phyloP scores from a whole-genome alignment of 1,284 basidiomycete species.

The Sporisorium reilianum region DNA sequence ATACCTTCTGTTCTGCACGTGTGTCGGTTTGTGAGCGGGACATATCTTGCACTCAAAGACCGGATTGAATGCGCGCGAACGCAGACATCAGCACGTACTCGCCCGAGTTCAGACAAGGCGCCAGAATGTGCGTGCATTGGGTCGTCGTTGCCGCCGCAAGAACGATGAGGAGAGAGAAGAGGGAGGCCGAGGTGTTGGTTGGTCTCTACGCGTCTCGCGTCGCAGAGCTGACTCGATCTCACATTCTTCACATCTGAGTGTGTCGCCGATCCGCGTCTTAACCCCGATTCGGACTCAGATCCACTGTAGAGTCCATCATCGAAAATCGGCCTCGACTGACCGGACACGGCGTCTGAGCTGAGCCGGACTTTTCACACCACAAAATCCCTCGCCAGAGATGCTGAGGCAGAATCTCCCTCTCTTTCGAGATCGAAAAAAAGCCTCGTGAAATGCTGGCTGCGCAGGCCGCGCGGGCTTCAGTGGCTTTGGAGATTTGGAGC shows the following conservation, averaged over 20 bases:
- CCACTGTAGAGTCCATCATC: not conserved
- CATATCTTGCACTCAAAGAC: too few species aligned
- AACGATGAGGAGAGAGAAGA: too few species aligned
- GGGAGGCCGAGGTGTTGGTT: not conserved
- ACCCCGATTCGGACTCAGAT: slow-evolving; percentile 7
- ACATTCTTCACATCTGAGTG: not conserved
- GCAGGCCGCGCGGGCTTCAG: not conserved
- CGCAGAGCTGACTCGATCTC: not conserved
- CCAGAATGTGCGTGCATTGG: too few species aligned
- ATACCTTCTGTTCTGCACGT: not conserved
- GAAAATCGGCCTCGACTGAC: not conserved
- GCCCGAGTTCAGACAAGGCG: too few species aligned
- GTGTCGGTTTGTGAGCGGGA: too few species aligned
- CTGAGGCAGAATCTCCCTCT: slow-evolving; percentile 1
- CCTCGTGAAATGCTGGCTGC: not conserved
- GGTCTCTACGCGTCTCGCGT: slow-evolving; percentile 2
- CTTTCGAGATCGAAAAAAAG: not conserved
- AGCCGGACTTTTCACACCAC: slow-evolving; percentile 19
- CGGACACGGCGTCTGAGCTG: slow-evolving; percentile 15
- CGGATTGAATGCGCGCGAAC: not conserved
- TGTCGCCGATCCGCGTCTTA: too few species aligned
- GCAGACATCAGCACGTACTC: too few species aligned
- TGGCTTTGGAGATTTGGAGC: slow-evolving; percentile 4
- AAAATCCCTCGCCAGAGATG: not conserved
- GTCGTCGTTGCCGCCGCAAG: too few species aligned